A percentile compares a stretch with the other conserved stretches of the same genome.
Conservation (phyloP, 2,329 filamentous ascomycete genomes). For the Ophiosphaerella korrae region DNA sequence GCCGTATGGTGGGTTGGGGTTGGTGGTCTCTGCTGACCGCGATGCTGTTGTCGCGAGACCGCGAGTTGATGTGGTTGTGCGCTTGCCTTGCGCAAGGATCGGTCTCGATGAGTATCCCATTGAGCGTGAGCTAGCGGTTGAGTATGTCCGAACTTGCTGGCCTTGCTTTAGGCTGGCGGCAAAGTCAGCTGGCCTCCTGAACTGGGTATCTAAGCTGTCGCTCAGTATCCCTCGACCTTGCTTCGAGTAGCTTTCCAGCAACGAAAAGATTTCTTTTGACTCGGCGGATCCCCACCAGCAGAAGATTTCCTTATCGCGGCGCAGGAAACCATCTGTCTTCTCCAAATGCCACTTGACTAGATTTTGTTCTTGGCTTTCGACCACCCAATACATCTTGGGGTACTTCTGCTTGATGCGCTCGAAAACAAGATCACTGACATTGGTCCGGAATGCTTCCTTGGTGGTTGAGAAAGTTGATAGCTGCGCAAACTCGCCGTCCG, state of each 20-base stretch:
- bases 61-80: slow-evolving; percentile 49
- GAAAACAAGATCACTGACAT: slow-evolving; percentile 95
- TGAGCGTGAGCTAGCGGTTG: slow-evolving; percentile 51
- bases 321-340: slow-evolving; percentile 91
- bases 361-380: slow-evolving; percentile 94
- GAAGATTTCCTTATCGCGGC: slow-evolving; percentile 82
- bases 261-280: slow-evolving; percentile 77
- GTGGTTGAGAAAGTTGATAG: slow-evolving; percentile 91
- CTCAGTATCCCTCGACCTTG: slow-evolving; percentile 87
- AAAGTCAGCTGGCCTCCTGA: slow-evolving; percentile 76
- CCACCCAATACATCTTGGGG: slow-evolving; percentile 92
- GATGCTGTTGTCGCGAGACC: slow-evolving; percentile 61
- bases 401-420: slow-evolving; percentile 92
- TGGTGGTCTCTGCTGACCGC: slow-evolving; percentile 60
- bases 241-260: slow-evolving; percentile 84
- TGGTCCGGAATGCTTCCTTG: slow-evolving; percentile 91
- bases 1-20: slow-evolving; percentile 88
- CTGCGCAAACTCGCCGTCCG: slow-evolving; percentile 73
- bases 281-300: slow-evolving; percentile 95
- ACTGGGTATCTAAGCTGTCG: slow-evolving; percentile 83
- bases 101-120: slow-evolving; percentile 34
- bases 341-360: slow-evolving; percentile 93
- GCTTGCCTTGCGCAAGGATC: slow-evolving; percentile 22
- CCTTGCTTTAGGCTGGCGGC: slow-evolving; percentile 65
- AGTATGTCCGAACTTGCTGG: slow-evolving; percentile 71